These are phyloP conservation scores for Acacia pycnantha DNA, from an alignment of 331 rosid genomes.

Conservation along the genomic window DNA sequence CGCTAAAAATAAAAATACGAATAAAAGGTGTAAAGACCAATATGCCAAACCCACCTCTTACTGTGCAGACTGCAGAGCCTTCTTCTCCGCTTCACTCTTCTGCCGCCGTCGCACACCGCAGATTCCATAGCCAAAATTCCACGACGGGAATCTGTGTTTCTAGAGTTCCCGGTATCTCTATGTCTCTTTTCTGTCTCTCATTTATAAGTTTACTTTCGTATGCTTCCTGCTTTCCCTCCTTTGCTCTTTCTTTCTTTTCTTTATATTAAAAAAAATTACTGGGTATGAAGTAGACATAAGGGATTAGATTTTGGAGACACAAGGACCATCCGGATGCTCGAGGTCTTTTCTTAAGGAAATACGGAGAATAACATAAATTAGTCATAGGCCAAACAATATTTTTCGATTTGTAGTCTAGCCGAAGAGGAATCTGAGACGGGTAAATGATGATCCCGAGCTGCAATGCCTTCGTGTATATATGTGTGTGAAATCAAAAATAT, in stretches of 20 bases:
- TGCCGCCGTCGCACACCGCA: neutral
- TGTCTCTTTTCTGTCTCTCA: neutral
- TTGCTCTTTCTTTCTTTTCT: neutral
- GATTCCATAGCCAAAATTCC: neutral
- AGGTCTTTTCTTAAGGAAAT: neutral
- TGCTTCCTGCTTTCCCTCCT: neutral
- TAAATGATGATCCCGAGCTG: neutral
- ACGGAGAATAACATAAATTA: no score
- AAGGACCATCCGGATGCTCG: neutral
- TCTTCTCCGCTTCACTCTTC: neutral
- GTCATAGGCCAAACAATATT: neutral
- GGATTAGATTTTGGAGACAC: neutral
- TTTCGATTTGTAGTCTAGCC: neutral
- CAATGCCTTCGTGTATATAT: neutral
- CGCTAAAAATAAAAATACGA: no score
- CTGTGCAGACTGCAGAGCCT: neutral
- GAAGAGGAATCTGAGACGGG: neutral
- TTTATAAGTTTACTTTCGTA: neutral
- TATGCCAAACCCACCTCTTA: neutral
- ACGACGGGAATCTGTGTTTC: neutral
- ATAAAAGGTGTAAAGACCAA: neutral
- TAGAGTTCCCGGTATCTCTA: neutral
- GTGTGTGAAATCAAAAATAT: neutral
- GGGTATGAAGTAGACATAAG: neutral
- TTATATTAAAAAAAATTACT: neutral